Percentiles rank a stretch among this genome's conserved stretches.
Evolutionary conservation across 495 filamentous ascomycete species (phyloP).

Genomic region (Neurospora africana): DNA sequence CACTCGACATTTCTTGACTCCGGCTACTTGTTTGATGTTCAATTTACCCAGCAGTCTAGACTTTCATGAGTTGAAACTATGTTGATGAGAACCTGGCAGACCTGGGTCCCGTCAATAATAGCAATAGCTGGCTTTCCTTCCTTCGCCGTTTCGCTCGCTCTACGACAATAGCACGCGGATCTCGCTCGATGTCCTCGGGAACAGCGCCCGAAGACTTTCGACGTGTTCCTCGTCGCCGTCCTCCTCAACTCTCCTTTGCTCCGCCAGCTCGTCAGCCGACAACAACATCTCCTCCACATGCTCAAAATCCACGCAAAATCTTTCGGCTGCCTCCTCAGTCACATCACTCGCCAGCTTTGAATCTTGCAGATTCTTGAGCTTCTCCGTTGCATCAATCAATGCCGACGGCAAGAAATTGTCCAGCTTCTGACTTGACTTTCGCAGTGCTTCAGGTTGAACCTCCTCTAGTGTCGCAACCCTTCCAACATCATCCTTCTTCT

Average conservation of each 20-base stretch:
- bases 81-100: not conserved
- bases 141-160: not conserved
- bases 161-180: conserved; percentile 66
- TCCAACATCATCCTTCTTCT: conserved; percentile 25
- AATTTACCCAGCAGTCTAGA: not conserved
- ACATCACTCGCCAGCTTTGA: conserved; percentile 59
- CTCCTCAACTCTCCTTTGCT: conserved; percentile 24
- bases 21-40: not conserved
- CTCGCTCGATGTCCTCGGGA: conserved; percentile 77
- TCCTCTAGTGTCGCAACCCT: conserved; percentile 31
- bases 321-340: conserved; percentile 73
- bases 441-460: conserved; percentile 55
- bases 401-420: conserved; percentile 90
- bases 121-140: not conserved
- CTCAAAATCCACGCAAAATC: conserved; percentile 87
- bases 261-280: conserved; percentile 34
- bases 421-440: conserved; percentile 59
- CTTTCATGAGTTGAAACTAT: not conserved
- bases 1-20: not conserved
- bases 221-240: conserved; percentile 24
- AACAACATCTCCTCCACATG: conserved; percentile 58
- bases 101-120: not conserved
- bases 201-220: conserved; percentile 52
- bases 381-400: conserved; percentile 79
- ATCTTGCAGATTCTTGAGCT: conserved; percentile 62